phyloP scores from a whole-genome alignment of 2,329 filamentous ascomycete genomes.

The Diaporthe caulivora region DNA sequence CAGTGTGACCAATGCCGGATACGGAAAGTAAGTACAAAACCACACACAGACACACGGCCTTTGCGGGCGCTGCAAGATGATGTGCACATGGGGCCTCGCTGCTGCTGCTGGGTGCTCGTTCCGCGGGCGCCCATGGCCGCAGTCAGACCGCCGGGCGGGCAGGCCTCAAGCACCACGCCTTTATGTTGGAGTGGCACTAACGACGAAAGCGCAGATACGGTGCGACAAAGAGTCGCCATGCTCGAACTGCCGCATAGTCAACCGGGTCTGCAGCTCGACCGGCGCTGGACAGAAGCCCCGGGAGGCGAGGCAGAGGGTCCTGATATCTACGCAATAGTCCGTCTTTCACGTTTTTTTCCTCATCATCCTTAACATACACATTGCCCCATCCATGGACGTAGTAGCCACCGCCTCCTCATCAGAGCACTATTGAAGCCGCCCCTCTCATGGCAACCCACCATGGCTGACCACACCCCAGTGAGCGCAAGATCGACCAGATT shows the following conservation, averaged over 20 bases:
- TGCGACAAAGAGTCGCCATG: conserved; percentile 71
- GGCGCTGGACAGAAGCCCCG: conserved; percentile 67
- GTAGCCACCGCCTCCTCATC: no score
- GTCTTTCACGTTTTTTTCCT: conserved; percentile 43
- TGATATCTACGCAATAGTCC: conserved; percentile 73
- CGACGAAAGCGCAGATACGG: conserved; percentile 62
- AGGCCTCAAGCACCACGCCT: background rate
- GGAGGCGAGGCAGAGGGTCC: conserved; percentile 66
- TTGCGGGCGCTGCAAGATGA: background rate
- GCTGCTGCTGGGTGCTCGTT: conserved; percentile 8
- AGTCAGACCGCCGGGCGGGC: background rate
- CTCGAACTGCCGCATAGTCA: conserved; percentile 68
- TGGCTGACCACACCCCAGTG: conserved; percentile 51
- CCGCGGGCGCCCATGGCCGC: conserved; percentile 35
- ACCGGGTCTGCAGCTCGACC: conserved; percentile 66
- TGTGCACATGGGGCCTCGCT: background rate
- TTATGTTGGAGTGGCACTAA: background rate
- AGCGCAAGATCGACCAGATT: conserved; percentile 65
- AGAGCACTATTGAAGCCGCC: no score
- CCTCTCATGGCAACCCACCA: background rate
- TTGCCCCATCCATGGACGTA: no score
- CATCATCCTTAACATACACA: no score
- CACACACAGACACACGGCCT: no score
- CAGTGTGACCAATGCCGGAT: conserved; percentile 56
- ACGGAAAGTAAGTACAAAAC: conserved; percentile 49